phyloP scores from a whole-genome alignment of 2,329 filamentous ascomycete species.

The Nemania serpens region DNA sequence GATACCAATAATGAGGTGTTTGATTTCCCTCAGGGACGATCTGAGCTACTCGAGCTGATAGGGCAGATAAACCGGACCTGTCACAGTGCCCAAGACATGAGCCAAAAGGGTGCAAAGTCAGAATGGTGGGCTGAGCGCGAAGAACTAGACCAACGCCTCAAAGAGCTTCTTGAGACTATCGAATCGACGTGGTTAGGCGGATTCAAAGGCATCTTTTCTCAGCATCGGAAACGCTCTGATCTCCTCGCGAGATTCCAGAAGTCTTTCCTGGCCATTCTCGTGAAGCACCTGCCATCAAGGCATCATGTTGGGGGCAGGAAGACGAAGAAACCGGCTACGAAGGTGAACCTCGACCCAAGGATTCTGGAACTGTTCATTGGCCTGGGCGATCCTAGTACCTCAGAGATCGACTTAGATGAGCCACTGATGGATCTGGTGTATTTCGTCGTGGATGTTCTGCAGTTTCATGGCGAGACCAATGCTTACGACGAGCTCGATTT shows the following conservation, averaged over 20 bases:
- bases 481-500: constrained; percentile 98
- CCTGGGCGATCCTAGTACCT: constrained; percentile 72
- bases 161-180: constrained; percentile 79
- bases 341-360: constrained; percentile 57
- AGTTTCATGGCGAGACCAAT: constrained; percentile 95
- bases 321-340: constrained; percentile 47
- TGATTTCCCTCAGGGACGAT: constrained; percentile 77
- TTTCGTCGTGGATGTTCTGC: constrained; percentile 93
- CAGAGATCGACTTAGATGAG: constrained; percentile 79
- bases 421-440: constrained; percentile 90
- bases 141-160: constrained; percentile 75
- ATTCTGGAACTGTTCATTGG: constrained; percentile 90
- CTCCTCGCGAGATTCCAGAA: constrained; percentile 76
- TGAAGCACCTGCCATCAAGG: constrained; percentile 84
- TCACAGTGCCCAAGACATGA: constrained; percentile 72
- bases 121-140: constrained; percentile 92
- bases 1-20: constrained; percentile 81
- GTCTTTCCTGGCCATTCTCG: constrained; percentile 77
- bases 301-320: constrained; percentile 64
- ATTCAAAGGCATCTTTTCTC: constrained; percentile 92
- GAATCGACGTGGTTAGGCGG: constrained; percentile 95
- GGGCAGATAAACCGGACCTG: constrained; percentile 80
- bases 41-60: constrained; percentile 84
- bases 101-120: constrained; percentile 72
- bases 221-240: constrained; percentile 64